A percentile compares a stretch with the other conserved stretches of the same genome.
phyloP scores from a whole-genome alignment of 2,329 filamentous ascomycete species.

The Fusarium sulawesiense region DNA sequence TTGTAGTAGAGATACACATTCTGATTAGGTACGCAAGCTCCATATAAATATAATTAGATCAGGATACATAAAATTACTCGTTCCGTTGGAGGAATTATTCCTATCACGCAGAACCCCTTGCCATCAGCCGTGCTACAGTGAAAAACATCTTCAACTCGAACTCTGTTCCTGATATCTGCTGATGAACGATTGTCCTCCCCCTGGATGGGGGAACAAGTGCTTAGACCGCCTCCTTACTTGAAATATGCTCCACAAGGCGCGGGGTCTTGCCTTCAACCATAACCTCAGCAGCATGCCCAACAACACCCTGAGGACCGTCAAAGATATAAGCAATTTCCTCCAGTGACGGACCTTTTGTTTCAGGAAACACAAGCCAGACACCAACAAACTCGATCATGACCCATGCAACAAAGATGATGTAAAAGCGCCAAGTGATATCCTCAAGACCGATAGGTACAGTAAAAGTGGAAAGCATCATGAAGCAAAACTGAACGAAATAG shows the following conservation, averaged over 20 bases:
- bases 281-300: background rate
- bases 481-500: slow-evolving; percentile 1
- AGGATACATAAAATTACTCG: too few species aligned
- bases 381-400: slow-evolving; percentile 20
- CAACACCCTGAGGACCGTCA: background rate
- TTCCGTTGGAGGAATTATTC: too few species aligned
- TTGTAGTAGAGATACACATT: too few species aligned
- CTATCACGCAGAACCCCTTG: fast-evolving
- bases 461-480: slow-evolving; percentile 18
- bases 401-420: slow-evolving; percentile 24
- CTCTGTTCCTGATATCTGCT: too few species aligned
- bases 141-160: too few species aligned
- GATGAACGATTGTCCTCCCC: too few species aligned
- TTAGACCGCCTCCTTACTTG: too few species aligned
- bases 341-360: slow-evolving; percentile 28
- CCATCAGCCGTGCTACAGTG: too few species aligned
- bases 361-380: slow-evolving; percentile 27
- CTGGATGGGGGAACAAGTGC: too few species aligned
- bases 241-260: too few species aligned
- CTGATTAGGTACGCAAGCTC: too few species aligned
- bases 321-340: slow-evolving; percentile 36
- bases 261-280: background rate
- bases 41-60: too few species aligned
- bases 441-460: slow-evolving; percentile 27
- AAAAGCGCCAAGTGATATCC: slow-evolving; percentile 30